Evolutionary conservation across 2,329 filamentous ascomycete genomes (phyloP), one percentile per base, ranked within the genome.

Genomic region (Penicillium sp.): DNA sequence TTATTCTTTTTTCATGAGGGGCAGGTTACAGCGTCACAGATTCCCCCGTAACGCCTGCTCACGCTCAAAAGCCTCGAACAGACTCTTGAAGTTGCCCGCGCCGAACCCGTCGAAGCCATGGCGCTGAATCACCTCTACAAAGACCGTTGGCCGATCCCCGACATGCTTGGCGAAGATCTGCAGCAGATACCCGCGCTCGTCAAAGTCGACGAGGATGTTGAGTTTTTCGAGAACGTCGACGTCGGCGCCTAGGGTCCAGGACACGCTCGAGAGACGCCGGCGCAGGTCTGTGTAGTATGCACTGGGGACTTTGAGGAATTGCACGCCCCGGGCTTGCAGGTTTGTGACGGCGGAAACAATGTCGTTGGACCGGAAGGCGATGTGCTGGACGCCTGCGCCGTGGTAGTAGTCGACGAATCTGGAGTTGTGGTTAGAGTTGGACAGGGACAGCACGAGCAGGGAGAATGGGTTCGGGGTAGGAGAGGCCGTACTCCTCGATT

Each of bases 91-190:
- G 76, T 96, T 96, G 1, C 92, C 92, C 0, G 92, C 92, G 4
- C 92, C 92, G 69, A 96, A 96, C 0, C 92, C 92, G 58, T 91
- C 88, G 75, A 96, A 96, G 57, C 90, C 86, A 67, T 94, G 88
- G 54, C 92, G 82, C 82, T 96, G 91, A 68, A 96, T 96, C 68
- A 96, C 92, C 83, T 96, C 92, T 62, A 96, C 85, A 73, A 96
- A 96, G 37, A 96, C 92, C 5, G 92, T 96, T 31, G 93, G 93
- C n/a, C 92, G 86, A 77, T 96, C 91, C 84, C 96, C 89, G 65
- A 96, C 77, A 62, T 92, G 92, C 83, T 91, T 91, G 41, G 88
- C 88, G 76, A 91, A 91, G 42, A 91, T 82, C 73, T 87, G 85
- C 63, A 88, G 68, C 65, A 96, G 76, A 75, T 96, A 96, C 0